Evolutionary conservation across 2,329 filamentous ascomycete species (phyloP), one percentile per base, ranked within the genome.

Genomic region (Fusarium lateritium): DNA sequence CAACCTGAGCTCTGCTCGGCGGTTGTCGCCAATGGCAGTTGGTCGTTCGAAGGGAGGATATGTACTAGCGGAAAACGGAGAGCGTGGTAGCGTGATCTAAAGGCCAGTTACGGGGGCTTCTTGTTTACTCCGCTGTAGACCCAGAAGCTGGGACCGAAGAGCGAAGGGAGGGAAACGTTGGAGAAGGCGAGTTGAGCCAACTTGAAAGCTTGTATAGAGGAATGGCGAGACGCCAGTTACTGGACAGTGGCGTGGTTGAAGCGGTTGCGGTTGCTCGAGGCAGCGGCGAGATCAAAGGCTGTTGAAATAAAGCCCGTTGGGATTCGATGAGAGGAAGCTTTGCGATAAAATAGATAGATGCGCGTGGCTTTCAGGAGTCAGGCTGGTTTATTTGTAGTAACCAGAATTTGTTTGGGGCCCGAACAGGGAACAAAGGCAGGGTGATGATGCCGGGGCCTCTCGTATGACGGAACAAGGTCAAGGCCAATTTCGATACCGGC

Each of bases 51-150:
- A 54, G 55, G 46, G 40, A 52, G 53, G 51, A 46, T 55, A 39
- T 60, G 22, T 51, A 52, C 42, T 34, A 56, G 45, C 49, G 40
- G 26, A 45, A 56, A 46, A 56, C 45, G 56, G 47, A 42, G 13
- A 56, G 56, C 26, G 55, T 57, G 33, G 19, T 49, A 44, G 54
- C 53, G 43, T n/a, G 34, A 59, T 65, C 52, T 54, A 51, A 62
- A 62, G 59, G 46, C 72, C 73, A 95, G 84, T 98, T 98, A 98
- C 87, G 95, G 95, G 81, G 96, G 95, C 85, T 97, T 95, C 86
- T 94, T 96, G 87, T 96, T 93, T 86, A 94, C 93, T 92, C 95
- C 94, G 87, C 91, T 91, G 83, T 95, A 95, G 90, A 97, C 94
- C 94, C 94, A 93, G 87, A 91, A 90, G 81, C 91, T 90, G 83